Base-by-base conservation (phyloP, 2,329 filamentous ascomycete species). In the Claviceps sp. region DNA sequence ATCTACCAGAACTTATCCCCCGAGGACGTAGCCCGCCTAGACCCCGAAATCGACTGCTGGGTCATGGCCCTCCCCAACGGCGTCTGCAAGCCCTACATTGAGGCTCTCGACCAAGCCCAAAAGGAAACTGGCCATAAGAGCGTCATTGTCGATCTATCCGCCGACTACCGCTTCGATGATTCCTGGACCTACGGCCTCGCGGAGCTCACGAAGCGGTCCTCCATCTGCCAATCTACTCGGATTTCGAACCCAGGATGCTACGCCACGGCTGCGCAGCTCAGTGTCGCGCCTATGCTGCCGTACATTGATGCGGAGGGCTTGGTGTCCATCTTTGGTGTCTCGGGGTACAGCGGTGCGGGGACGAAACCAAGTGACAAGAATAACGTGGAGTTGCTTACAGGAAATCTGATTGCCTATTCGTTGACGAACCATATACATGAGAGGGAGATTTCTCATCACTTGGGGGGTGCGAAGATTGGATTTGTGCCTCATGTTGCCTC, bases 211-310 rank as follows among this genome's bases (percentile, higher is more conserved):
- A 81, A 82, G 66, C 82, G 91, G 52, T 78, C 80, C 55, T 78
- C 84, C 59, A 89, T 97, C 60, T 81, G 85, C 24, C 78, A 84
- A 58, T 81, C 91, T 5, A 89, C 78, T 16, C 82, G 88, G 52
- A 96, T 98, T 64, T 77, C 86, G 57, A 95, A 95, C 71, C 93
- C 93, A 4, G 93, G 93, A 49, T 97, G 93, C 71, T 97, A 95
- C 65, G 89, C 93, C 4, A 97, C 93, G 4, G 93, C 85, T 19
- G 87, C 91, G 11, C 90, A 97, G 71, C 76, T 97, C 44, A 89
- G 85, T 52, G 89, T 97, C 60, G 80, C 89, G 13, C 90, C 90
- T 42, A 73, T 96, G 8, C 75, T 50, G 26, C 39, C 39, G 13
- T 14, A 19, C 17, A 22, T 95, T 1, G 81, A 82, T 48, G 85